phyloP scores from a whole-genome alignment of 768 basidiomycete species.

The Psilocybe tampanensis region DNA sequence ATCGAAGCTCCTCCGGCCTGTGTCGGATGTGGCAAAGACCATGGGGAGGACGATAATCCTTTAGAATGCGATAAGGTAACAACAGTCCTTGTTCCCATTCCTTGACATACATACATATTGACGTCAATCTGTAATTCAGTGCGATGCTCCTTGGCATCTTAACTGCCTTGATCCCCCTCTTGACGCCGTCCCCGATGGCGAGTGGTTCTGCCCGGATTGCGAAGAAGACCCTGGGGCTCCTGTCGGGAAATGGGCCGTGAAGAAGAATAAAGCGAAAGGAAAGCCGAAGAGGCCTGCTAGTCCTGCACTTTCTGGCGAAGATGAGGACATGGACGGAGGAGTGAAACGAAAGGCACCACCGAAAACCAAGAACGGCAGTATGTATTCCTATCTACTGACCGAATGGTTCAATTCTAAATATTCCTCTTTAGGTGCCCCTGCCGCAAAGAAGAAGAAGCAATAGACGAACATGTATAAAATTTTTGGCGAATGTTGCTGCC shows the following conservation, averaged over 20 bases:
- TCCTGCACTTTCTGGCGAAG: conserved; percentile 11
- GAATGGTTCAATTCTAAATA: too few species aligned
- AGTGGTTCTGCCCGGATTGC: conserved; percentile 91
- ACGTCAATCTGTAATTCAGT: conserved; percentile 46
- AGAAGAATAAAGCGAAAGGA: conserved; percentile 28
- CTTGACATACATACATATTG: background rate
- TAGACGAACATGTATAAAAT: conserved; percentile 6
- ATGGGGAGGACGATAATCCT: conserved; percentile 70
- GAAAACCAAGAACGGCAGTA: conserved; percentile 20
- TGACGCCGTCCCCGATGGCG: conserved; percentile 76
- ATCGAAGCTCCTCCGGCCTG: conserved; percentile 70
- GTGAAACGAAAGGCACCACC: conserved; percentile 21
- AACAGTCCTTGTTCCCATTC: conserved; percentile 3
- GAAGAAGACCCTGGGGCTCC: conserved; percentile 58
- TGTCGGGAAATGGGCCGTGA: conserved; percentile 40
- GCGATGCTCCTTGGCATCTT: conserved; percentile 87
- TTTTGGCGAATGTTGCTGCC: background rate
- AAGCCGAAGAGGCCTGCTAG: conserved; percentile 25
- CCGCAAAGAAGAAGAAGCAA: conserved; percentile 33
- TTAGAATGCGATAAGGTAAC: conserved; percentile 91
- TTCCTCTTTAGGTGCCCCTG: conserved; percentile 18
- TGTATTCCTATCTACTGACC: background rate
- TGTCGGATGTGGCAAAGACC: conserved; percentile 68
- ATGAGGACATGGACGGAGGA: conserved; percentile 15
- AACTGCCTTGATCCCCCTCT: conserved; percentile 82